Evolutionary conservation across 2,329 filamentous ascomycete species (phyloP), one percentile per base, ranked within the genome.

Genomic region (Xylaria polymorpha): DNA sequence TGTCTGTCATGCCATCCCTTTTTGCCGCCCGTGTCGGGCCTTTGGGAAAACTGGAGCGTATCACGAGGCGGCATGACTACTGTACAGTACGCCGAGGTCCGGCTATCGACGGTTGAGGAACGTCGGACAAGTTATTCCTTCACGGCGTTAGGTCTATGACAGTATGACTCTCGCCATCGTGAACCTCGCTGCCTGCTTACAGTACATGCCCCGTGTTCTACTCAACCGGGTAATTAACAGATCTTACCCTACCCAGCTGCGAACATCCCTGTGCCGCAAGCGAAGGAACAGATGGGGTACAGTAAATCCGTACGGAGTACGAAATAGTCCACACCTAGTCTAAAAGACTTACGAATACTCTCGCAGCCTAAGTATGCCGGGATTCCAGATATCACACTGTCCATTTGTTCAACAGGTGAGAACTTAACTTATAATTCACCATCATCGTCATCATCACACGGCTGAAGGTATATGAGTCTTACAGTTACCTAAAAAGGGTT

Each of bases 51-150:
- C 22, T 44, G 39, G 44, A 56, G 22, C 58, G 53, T 43, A 55
- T 56, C 67, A 51, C 51, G 53, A 46, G 62, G 55, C 14, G 35
- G 10, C 22, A 50, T 65, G 61, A 65, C 50, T 20, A 29, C 35
- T 41, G n/a, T n/a, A n/a, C 32, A 18, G 46, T 18, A 55, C 29
- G 8, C 37, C 57, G 29, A 25, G 35, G 43, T 20, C 41, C 64
- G 59, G 67, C 53, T 69, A 69, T 20, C 15, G n/a, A 32, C 67
- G 63, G 67, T 50, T 41, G 63, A 43, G 51, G 7, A 25, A 37
- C n/a, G 18, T 51, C 10, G 14, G 37, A 53, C 51, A 44, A 50
- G 20, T 37, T 15, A 44, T 37, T 29, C 32, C 25, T 37, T 37
- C 25, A 8, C 14, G 57, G 4, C 22, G 25, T 22, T 46, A 48